These are phyloP conservation scores for Orychophragmus violaceus DNA, from an alignment of 345 rosid species.

Conservation along the genomic window DNA sequence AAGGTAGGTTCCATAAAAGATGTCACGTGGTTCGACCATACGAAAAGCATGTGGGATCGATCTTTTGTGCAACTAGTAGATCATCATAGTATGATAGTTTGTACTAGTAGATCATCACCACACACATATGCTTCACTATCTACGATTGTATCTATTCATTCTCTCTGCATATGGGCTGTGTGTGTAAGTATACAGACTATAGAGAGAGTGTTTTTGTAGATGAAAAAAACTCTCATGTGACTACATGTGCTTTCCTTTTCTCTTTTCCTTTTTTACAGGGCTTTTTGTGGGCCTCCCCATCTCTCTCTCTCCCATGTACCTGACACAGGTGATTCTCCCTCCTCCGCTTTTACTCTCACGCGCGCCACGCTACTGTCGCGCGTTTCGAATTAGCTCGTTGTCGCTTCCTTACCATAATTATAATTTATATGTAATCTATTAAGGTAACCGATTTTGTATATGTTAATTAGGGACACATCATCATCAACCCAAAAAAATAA, in stretches of 20 bases:
- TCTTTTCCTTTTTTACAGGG: constrained; percentile 25
- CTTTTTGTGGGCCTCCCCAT: constrained; percentile 18
- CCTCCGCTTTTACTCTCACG: not conserved
- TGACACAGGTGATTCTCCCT: constrained; percentile 16
- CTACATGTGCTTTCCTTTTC: constrained; percentile 31
- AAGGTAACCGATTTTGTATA: not conserved
- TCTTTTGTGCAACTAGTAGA: constrained; percentile 15
- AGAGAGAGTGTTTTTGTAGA: not conserved
- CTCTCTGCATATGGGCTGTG: not conserved
- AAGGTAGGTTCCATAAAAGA: constrained; percentile 16
- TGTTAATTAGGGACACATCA: not conserved
- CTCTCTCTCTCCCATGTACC: constrained; percentile 26
- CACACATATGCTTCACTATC: constrained; percentile 13
- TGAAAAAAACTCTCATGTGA: constrained; percentile 21
- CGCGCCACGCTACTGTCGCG: not conserved
- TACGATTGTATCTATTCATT: not conserved
- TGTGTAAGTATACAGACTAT: not conserved
- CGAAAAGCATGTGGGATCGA: constrained; percentile 12
- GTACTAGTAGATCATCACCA: not conserved
- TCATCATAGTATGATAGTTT: constrained; percentile 18
- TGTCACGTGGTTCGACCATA: constrained; percentile 32
- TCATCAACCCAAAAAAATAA: not conserved
- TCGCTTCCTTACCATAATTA: not conserved
- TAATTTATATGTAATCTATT: not conserved
- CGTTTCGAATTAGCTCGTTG: not conserved